Percentiles rank a stretch among this genome's conserved stretches.
Evolutionary conservation across 352 stramenopile genomes (phyloP).

Genomic region (Bremia lactucae): DNA sequence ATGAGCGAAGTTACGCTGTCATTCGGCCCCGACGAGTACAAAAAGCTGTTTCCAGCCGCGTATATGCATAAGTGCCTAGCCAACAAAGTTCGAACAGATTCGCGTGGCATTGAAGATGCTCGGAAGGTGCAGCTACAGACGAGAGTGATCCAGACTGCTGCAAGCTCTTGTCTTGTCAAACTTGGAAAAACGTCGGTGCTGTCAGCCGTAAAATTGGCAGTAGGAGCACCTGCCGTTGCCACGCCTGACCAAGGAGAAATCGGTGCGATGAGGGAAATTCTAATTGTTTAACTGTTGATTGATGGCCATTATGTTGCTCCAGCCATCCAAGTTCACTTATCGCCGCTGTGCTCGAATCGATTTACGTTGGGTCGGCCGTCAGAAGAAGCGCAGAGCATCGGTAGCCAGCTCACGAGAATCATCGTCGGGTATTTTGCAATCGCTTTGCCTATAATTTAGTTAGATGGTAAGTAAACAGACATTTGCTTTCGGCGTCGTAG

Average conservation of each 20-base stretch:
- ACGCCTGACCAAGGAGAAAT: slow-evolving; percentile 73
- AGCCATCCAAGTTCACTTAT: slow-evolving; percentile 75
- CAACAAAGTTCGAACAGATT: slow-evolving; percentile 48
- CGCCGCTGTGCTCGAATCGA: slow-evolving; percentile 61
- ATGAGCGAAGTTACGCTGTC: slow-evolving; percentile 22
- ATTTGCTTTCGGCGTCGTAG: slow-evolving; percentile 19
- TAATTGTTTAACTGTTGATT: not conserved
- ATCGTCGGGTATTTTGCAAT: slow-evolving; percentile 38
- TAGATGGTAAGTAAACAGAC: too few species aligned
- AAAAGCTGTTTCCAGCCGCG: slow-evolving; percentile 62
- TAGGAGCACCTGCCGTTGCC: slow-evolving; percentile 52
- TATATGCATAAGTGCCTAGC: slow-evolving; percentile 57
- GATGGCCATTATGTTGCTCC: slow-evolving; percentile 1
- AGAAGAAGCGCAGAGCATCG: slow-evolving; percentile 68
- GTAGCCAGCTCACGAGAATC: slow-evolving; percentile 64
- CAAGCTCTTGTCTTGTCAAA: slow-evolving; percentile 67
- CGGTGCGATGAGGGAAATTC: slow-evolving; percentile 16
- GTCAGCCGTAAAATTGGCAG: slow-evolving; percentile 58
- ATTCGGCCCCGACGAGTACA: slow-evolving; percentile 61
- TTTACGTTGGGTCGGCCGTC: slow-evolving; percentile 61
- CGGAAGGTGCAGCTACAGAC: slow-evolving; percentile 57
- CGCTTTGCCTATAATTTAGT: not conserved
- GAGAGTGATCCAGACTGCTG: slow-evolving; percentile 46
- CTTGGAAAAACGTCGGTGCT: slow-evolving; percentile 64
- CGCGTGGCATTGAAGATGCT: slow-evolving; percentile 31